A percentile compares a stretch with the other conserved stretches of the same genome.
Conservation (phyloP, 306 rosid species). For the Malus sieversii region DNA sequence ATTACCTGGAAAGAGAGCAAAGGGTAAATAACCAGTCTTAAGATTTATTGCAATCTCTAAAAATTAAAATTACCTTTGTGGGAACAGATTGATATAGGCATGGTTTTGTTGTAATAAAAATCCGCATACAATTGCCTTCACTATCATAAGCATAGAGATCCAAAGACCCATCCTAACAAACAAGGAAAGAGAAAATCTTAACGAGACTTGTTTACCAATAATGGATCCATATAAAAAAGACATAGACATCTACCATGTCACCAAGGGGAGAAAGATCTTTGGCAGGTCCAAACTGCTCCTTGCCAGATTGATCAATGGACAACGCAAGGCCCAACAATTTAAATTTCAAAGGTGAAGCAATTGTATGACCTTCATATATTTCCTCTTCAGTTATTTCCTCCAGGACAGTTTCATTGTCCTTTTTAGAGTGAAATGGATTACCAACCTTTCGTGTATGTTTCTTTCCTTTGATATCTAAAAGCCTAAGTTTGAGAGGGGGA, state of each 20-base stretch:
- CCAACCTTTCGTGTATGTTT: slow-evolving; percentile 36
- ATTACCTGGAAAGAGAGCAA: slow-evolving; percentile 51
- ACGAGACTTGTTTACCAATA: not conserved
- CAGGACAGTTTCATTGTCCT: slow-evolving; percentile 37
- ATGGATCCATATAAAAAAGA: not conserved
- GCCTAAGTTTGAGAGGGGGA: slow-evolving; percentile 74
- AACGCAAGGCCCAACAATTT: slow-evolving; percentile 69
- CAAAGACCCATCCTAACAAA: slow-evolving; percentile 74
- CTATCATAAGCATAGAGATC: slow-evolving; percentile 72
- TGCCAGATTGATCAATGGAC: slow-evolving; percentile 57
- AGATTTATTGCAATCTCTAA: slow-evolving; percentile 10
- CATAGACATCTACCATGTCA: slow-evolving; percentile 55
- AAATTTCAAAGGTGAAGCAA: slow-evolving; percentile 76
- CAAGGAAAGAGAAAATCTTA: slow-evolving; percentile 8
- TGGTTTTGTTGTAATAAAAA: slow-evolving; percentile 81
- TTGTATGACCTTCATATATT: slow-evolving; percentile 66
- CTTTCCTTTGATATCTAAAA: slow-evolving; percentile 57
- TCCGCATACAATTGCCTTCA: slow-evolving; percentile 68
- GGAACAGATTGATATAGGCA: slow-evolving; percentile 74
- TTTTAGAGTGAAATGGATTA: slow-evolving; percentile 39
- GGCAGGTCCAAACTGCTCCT: slow-evolving; percentile 67
- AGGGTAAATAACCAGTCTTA: not conserved
- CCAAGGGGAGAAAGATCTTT: slow-evolving; percentile 80
- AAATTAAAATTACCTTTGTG: slow-evolving; percentile 60
- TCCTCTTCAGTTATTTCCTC: slow-evolving; percentile 94